Conservation (phyloP, 2,329 filamentous ascomycete genomes). For the Cercospora berteroae region DNA sequence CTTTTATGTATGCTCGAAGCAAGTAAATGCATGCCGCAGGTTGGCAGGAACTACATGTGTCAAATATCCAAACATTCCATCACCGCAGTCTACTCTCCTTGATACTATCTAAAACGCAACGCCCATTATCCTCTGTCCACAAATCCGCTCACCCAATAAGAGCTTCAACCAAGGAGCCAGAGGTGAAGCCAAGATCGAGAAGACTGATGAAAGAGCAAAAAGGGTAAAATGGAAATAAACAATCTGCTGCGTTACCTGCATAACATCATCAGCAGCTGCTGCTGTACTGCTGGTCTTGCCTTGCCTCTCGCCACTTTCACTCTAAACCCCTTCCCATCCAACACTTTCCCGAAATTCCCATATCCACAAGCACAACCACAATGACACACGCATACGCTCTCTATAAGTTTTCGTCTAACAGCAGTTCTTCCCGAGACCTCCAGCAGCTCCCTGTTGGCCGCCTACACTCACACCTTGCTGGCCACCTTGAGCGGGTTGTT, state of each 20-base stretch:
- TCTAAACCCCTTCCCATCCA: background rate
- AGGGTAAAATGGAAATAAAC: background rate
- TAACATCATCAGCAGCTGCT: slow-evolving; percentile 1
- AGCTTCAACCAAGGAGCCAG: background rate
- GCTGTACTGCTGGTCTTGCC: background rate
- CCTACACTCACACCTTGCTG: slow-evolving; percentile 48
- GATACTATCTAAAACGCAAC: background rate
- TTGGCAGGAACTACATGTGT: background rate
- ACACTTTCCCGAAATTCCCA: background rate
- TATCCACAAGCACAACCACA: background rate
- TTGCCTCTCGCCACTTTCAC: background rate
- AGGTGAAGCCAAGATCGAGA: background rate
- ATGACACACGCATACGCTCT: background rate
- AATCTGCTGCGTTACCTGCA: slow-evolving; percentile 1
- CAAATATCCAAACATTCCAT: background rate
- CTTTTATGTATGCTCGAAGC: background rate
- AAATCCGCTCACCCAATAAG: background rate
- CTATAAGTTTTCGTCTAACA: slow-evolving; percentile 55
- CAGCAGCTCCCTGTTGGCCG: slow-evolving; percentile 29
- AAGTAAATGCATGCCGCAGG: background rate
- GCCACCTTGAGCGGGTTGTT: slow-evolving; percentile 69
- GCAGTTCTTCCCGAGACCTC: slow-evolving; percentile 53
- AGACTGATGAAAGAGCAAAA: background rate
- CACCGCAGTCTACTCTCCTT: background rate
- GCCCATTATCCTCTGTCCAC: background rate